Base-by-base conservation (phyloP, 2,329 filamentous ascomycete species). In the Colletotrichum australisinense region DNA sequence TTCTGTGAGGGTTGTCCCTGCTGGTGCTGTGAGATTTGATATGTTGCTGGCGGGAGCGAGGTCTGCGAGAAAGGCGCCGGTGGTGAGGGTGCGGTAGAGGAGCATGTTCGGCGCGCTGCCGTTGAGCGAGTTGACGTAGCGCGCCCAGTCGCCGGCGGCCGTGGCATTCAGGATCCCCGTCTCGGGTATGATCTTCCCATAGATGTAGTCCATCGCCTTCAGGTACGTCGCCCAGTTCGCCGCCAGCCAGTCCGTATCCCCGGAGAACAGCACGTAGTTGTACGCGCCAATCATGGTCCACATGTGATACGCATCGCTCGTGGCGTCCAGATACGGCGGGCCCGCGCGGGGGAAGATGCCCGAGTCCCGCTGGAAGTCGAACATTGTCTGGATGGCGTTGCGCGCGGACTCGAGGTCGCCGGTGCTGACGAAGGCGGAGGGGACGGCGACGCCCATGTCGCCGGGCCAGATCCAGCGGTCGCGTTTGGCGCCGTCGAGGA, bases 391-490 rank as follows among this genome's bases (percentile, higher is more conserved):
- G 2, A 91, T 73, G 0, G 86, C 87, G 73, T 88, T 88, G 22
- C 84, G 83, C 8, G 89, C 82, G 46, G 85, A 84, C 24, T 85
- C 81, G 62, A 89, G 79, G 75, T 90, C 88, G 32, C 86, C 86
- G 0, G 88, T 90, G 8, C 87, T 88, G 2, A 90, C 86, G 11
- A 88, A 85, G 14, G 89, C 85, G 38, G 83, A 85, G 3, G 89
- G 88, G 0, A 89, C 83, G 5, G 88, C 87, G 73, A 91, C 88
- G 5, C 85, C 85, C 83, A 92, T 89, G 77, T 92, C 90, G 1
- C 90, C 90, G 12, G 90, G 86, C 89, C 89, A 92, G 2, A 92
- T 87, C 22, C 89, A 81, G 9, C 88, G 84, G 76, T 91, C 90
- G 38, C 90, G 84, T 77, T 91, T 91, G 1, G 88, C 88, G 16